These are phyloP conservation scores for Ophiostoma australiae DNA, from an alignment of 2,329 filamentous ascomycete genomes.

Conservation along the genomic window DNA sequence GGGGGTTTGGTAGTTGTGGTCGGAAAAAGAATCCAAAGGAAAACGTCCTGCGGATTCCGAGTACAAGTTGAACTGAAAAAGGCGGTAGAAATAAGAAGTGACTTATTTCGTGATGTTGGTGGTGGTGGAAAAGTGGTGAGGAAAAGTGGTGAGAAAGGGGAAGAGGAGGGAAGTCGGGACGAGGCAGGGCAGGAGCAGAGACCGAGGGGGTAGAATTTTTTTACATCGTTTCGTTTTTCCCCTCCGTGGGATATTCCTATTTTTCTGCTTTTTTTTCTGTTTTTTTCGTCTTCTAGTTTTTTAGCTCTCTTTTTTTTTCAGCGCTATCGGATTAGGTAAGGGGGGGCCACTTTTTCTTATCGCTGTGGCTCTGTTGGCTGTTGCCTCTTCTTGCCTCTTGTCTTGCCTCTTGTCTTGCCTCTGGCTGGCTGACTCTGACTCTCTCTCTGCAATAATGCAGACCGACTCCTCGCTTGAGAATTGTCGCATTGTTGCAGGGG, in stretches of 20 bases:
- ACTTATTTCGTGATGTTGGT: neutral
- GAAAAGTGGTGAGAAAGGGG: neutral
- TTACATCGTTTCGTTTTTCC: conserved; percentile 11
- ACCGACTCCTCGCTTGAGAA: too few relatives aligned
- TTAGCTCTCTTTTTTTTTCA: neutral
- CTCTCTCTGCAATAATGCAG: too few relatives aligned
- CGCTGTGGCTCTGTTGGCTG: neutral
- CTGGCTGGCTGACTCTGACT: too few relatives aligned
- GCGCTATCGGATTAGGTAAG: conserved; percentile 13
- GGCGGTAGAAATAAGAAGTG: conserved; percentile 10
- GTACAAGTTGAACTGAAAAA: conserved; percentile 12
- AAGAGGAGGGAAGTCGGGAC: neutral
- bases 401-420: too few relatives aligned
- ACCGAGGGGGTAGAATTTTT: conserved; percentile 14
- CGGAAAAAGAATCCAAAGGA: conserved; percentile 24
- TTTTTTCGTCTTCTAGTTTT: conserved; percentile 8
- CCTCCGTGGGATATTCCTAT: conserved; percentile 8
- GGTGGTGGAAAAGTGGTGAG: neutral
- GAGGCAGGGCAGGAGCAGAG: neutral
- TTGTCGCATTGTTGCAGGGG: too few relatives aligned
- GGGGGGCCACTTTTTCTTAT: neutral
- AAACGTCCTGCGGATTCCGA: conserved; percentile 32
- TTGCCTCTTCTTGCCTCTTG: too few relatives aligned
- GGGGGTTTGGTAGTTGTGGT: conserved; percentile 20
- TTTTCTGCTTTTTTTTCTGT: neutral